phyloP scores from a whole-genome alignment of 257 asterid genomes.

The Nicotiana benthamiana region DNA sequence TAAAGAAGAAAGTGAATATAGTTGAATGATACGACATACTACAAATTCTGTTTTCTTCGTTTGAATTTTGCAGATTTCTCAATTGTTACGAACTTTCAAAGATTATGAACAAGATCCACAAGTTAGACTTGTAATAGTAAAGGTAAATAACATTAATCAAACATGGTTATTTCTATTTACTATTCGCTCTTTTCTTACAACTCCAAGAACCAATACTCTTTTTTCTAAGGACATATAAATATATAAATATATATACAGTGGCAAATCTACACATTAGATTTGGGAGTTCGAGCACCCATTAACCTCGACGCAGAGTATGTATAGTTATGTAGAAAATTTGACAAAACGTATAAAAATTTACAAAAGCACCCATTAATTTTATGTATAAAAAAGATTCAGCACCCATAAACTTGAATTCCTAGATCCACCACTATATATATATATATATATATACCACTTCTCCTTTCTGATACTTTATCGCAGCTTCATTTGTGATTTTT shows the following conservation, averaged over 20 bases:
- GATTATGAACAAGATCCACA: not conserved
- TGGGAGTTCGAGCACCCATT: too few relatives aligned
- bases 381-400: too few relatives aligned
- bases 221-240: too few relatives aligned
- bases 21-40: not conserved
- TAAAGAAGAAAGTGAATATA: not conserved
- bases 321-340: too few relatives aligned
- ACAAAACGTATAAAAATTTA: too few relatives aligned
- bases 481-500: too few relatives aligned
- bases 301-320: too few relatives aligned
- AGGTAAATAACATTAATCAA: conserved; percentile 4
- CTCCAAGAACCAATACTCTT: not conserved
- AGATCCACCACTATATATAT: too few relatives aligned
- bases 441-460: too few relatives aligned
- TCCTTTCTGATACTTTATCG: not conserved
- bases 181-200: not conserved
- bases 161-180: not conserved
- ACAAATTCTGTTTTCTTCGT: not conserved
- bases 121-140: conserved; percentile 1
- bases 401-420: too few relatives aligned
- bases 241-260: not conserved
- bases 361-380: too few relatives aligned
- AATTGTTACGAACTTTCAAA: conserved; percentile 3
- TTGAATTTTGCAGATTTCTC: not conserved
- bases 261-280: too few relatives aligned